Conservation (phyloP, 2,329 filamentous ascomycete genomes). For the Metarhizium brunneum region DNA sequence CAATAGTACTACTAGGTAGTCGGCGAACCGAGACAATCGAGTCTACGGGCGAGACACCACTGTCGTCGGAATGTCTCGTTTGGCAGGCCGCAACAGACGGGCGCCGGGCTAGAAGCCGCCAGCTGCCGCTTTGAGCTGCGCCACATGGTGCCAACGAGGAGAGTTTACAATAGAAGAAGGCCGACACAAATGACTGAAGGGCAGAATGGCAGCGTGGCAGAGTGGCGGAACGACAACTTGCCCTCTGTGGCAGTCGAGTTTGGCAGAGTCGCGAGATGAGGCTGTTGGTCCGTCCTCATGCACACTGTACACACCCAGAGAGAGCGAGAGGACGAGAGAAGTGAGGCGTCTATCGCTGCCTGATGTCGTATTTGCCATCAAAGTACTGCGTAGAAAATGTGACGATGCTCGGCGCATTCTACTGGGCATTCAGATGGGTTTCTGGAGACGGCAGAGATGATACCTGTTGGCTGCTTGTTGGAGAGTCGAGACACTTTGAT, state of each 20-base stretch:
- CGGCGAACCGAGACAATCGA: too few species aligned
- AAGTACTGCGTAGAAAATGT: not conserved
- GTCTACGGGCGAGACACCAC: too few species aligned
- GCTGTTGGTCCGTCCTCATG: not conserved
- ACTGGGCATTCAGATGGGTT: too few species aligned
- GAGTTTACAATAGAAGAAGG: not conserved
- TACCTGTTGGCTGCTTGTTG: too few species aligned
- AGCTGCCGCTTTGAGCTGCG: not conserved
- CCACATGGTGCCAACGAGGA: not conserved
- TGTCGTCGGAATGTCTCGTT: too few species aligned
- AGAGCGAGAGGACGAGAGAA: not conserved
- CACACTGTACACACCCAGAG: too few species aligned
- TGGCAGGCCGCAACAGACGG: not conserved
- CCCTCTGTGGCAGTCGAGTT: not conserved
- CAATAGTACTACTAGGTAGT: too few species aligned
- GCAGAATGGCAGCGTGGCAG: too few species aligned
- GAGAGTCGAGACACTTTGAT: too few species aligned
- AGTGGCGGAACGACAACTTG: too few species aligned
- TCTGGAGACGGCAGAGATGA: too few species aligned
- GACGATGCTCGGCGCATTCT: too few species aligned
- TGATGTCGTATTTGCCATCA: not conserved
- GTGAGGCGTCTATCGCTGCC: not conserved
- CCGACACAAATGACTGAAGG: not conserved
- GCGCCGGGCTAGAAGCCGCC: not conserved
- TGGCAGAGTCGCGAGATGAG: not conserved